These are phyloP conservation scores for Podaxis rugospora DNA, from an alignment of 768 basidiomycete genomes.

Conservation along the genomic window DNA sequence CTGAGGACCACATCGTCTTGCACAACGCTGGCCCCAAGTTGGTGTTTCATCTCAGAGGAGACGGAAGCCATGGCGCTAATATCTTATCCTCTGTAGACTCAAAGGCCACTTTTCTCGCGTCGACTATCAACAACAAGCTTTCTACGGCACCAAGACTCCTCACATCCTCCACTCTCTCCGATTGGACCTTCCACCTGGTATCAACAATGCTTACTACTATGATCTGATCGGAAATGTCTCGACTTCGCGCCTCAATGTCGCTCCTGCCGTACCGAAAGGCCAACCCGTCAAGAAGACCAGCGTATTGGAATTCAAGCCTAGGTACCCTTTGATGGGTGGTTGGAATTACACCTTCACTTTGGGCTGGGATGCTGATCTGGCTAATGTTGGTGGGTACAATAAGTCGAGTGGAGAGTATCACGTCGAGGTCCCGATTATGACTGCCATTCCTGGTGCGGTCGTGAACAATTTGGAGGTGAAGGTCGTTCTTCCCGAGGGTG, in stretches of 20 bases:
- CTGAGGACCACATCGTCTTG: conserved; percentile 83
- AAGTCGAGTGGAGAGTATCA: conserved; percentile 60
- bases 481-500: conserved; percentile 92
- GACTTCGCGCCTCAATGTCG: conserved; percentile 77
- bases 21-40: conserved; percentile 88
- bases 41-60: conserved; percentile 26
- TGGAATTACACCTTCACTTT: conserved; percentile 98
- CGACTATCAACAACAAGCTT: conserved; percentile 74
- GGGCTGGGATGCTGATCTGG: conserved; percentile 88
- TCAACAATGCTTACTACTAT: conserved; percentile 82
- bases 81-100: conserved; percentile 46
- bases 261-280: conserved; percentile 61
- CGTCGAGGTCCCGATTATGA: conserved; percentile 83
- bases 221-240: conserved; percentile 96
- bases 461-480: conserved; percentile 76
- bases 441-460: conserved; percentile 71
- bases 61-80: conserved; percentile 1
- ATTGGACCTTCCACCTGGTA: conserved; percentile 80
- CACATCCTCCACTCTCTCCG: conserved; percentile 71
- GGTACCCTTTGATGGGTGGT: conserved; percentile 92
- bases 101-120: conserved; percentile 96
- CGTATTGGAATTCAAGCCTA: conserved; percentile 76
- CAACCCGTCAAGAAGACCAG: conserved; percentile 51
- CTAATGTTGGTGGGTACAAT: conserved; percentile 67
- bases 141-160: conserved; percentile 58